A percentile compares a stretch with the other conserved stretches of the same genome.
These are phyloP conservation scores for Schizophyllum amplum DNA, from an alignment of 1,284 basidiomycete species.

Conservation along the genomic window DNA sequence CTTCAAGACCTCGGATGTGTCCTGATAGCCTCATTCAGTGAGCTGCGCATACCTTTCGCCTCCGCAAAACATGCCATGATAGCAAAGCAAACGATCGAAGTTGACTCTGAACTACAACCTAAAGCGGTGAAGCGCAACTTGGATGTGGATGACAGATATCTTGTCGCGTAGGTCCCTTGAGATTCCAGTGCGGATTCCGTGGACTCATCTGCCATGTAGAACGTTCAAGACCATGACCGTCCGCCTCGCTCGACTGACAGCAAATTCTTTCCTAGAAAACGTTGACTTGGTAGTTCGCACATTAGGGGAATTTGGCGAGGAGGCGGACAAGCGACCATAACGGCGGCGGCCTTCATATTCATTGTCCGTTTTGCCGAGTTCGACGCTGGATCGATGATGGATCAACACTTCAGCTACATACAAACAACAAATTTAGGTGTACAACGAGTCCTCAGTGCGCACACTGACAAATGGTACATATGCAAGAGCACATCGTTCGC, in stretches of 20 bases:
- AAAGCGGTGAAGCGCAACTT: constrained; percentile 69
- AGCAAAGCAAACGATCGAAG: constrained; percentile 75
- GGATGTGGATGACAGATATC: constrained; percentile 50
- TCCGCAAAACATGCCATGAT: constrained; percentile 67
- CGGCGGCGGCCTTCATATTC: constrained; percentile 10
- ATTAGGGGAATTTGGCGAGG: constrained; percentile 68
- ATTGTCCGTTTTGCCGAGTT: constrained; percentile 5
- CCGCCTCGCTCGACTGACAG: constrained; percentile 71
- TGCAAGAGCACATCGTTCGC: neutral
- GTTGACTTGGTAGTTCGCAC: constrained; percentile 78
- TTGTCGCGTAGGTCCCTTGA: constrained; percentile 55
- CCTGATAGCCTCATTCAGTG: constrained; percentile 32
- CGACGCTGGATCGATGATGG: too few relatives aligned
- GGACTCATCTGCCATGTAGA: constrained; percentile 26
- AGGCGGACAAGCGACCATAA: constrained; percentile 31
- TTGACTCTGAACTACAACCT: constrained; percentile 77
- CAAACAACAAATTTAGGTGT: neutral
- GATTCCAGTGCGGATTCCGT: neutral
- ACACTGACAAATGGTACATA: neutral
- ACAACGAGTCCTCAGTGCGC: neutral
- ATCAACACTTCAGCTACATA: neutral
- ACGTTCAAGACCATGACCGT: constrained; percentile 72
- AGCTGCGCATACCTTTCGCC: constrained; percentile 70
- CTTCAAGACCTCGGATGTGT: neutral
- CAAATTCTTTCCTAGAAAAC: constrained; percentile 83